phyloP scores from a whole-genome alignment of 306 rosid species.

The Corylus americana region DNA sequence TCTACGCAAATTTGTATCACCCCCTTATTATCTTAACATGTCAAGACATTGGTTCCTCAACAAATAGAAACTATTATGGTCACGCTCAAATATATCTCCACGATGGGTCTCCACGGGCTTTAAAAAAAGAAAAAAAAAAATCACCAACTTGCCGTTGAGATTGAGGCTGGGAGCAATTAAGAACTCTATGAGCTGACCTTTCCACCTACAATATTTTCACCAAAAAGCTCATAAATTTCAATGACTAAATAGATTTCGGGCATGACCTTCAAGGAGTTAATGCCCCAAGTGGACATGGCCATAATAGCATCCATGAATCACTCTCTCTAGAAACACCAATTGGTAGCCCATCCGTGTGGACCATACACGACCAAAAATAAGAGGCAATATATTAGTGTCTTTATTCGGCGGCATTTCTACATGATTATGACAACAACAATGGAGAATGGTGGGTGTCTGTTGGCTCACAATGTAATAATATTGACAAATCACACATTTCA shows the following conservation, averaged over 20 bases:
- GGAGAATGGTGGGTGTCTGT: slow-evolving; percentile 3
- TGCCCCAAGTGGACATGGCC: not conserved
- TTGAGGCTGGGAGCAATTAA: not conserved
- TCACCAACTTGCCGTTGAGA: not conserved
- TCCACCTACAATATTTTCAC: too few species aligned
- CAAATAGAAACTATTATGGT: too few species aligned
- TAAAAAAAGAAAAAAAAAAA: too few species aligned
- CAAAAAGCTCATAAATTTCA: not conserved
- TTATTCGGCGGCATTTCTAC: not conserved
- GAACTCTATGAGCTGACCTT: not conserved
- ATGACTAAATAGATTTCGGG: not conserved
- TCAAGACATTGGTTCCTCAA: too few species aligned
- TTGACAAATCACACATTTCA: not conserved
- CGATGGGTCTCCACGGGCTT: too few species aligned
- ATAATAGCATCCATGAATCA: not conserved
- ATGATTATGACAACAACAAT: slow-evolving; percentile 18
- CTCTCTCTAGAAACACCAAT: not conserved
- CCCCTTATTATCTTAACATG: too few species aligned
- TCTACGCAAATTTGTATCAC: too few species aligned
- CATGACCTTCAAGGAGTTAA: not conserved
- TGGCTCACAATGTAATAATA: slow-evolving; percentile 9
- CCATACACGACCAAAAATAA: not conserved
- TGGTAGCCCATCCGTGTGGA: slow-evolving; percentile 5
- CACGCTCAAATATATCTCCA: too few species aligned
- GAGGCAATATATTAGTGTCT: too few species aligned